A percentile compares a stretch with the other conserved stretches of the same genome.
phyloP scores from a whole-genome alignment of 2,329 filamentous ascomycete genomes.

The Canariomyces notabilis region DNA sequence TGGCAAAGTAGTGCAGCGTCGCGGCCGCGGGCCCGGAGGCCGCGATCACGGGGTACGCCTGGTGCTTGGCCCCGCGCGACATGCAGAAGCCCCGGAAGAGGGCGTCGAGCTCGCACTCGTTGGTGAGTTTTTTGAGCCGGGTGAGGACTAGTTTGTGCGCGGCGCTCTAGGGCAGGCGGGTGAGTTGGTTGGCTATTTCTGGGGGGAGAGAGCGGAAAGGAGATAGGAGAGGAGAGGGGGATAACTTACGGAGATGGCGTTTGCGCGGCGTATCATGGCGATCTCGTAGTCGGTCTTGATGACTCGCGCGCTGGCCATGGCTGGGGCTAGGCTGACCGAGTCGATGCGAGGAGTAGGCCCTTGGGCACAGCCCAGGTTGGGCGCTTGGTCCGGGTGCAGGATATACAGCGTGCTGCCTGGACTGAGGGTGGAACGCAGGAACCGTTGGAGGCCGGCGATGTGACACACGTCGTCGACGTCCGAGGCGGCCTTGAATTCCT shows the following conservation, averaged over 20 bases:
- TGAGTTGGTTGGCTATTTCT: no score
- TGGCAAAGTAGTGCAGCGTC: slow-evolving; percentile 80
- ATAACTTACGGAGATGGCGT: slow-evolving; percentile 56
- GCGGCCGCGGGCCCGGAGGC: slow-evolving; percentile 77
- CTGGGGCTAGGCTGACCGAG: slow-evolving; percentile 52
- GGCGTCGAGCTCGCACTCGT: slow-evolving; percentile 80
- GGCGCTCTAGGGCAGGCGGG: slow-evolving; percentile 38
- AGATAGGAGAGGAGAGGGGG: background rate
- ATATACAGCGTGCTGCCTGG: slow-evolving; percentile 41
- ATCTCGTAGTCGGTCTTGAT: slow-evolving; percentile 86
- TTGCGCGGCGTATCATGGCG: slow-evolving; percentile 73
- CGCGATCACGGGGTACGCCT: slow-evolving; percentile 87
- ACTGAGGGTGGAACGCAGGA: slow-evolving; percentile 45
- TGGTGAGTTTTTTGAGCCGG: slow-evolving; percentile 57
- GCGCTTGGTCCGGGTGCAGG: slow-evolving; percentile 33
- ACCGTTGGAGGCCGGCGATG: slow-evolving; percentile 41
- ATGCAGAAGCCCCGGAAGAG: slow-evolving; percentile 70
- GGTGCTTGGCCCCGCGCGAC: slow-evolving; percentile 64
- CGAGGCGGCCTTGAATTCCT: slow-evolving; percentile 56
- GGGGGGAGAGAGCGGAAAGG: background rate
- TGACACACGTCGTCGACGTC: slow-evolving; percentile 70
- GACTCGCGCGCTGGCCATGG: slow-evolving; percentile 75
- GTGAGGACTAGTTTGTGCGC: slow-evolving; percentile 72
- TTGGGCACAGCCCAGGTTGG: slow-evolving; percentile 20
- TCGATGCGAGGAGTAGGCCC: slow-evolving; percentile 40